Base-by-base conservation (phyloP, 805 yeast genomes). In the Pichia rugopelliculosa region DNA sequence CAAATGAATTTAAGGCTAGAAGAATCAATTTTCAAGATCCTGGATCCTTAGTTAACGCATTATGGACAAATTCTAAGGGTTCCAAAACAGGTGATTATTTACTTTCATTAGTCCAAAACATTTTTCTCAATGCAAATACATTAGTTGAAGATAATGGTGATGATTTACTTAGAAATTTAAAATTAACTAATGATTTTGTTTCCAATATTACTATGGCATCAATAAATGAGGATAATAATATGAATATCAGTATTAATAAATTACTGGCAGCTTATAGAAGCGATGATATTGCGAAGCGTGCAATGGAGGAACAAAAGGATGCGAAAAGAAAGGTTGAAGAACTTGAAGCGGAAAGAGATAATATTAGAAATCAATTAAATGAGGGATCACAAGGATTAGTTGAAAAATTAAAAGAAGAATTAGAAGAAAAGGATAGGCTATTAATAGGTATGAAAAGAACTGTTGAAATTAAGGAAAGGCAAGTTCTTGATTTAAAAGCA, bases 281-380 rank as follows among this genome's bases (percentile, higher is more conserved):
- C 0, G 96, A 91, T 61, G 95, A 87, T 46, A 82, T 83, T 66
- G 95, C 95, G 12, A 72, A 80, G 45, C 74, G 84, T 50, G 95
- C 96, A 60, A 70, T 53, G 54, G 65, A 49, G 62, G 76, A 73
- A 50, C 65, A 67, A n/a, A 70, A 65, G 42, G 69, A 62, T 21
- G 70, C 67, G 33, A 66, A 67, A 49, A 67, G 62, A 47, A 56
- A 62, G 15, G 70, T 68, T 8, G 68, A 65, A 17, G 71, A 70
- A 52, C 73, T 75, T 4, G 69, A 67, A 41, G 76, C 76, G 5
- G 76, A 73, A 55, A 56, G 66, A 21, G 70, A 65, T 40, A 51
- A 55, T 22, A 60, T 62, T 10, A 45, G 56, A 22, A 57, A 46
- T 37, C 58, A 60, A 49, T 56, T 56, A 39, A 60, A 65, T 50